Evolutionary conservation across 371 early-diverging fungal genomes (phyloP).

Genomic region (Syncephalastrum sp.): DNA sequence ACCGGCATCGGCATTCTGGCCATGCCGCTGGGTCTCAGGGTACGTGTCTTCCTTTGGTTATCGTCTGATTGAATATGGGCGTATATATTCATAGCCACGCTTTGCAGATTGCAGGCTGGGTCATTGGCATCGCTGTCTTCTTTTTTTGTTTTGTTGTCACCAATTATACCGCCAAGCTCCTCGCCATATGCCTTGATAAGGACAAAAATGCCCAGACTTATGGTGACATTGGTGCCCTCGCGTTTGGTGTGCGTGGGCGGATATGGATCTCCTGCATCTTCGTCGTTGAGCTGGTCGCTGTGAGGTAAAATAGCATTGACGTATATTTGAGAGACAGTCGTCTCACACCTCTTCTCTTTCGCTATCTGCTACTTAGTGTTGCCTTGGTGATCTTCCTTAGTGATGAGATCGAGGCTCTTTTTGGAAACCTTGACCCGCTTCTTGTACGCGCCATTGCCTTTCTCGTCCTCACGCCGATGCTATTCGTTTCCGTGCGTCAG

Average conservation of each 20-base stretch:
- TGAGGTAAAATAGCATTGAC: constrained; percentile 28
- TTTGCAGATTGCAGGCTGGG: constrained; percentile 51
- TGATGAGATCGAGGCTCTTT: constrained; percentile 34
- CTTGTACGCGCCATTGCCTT: constrained; percentile 14
- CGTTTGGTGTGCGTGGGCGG: constrained; percentile 64
- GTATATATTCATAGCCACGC: neutral
- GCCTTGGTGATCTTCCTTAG: constrained; percentile 38
- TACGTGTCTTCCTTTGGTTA: neutral
- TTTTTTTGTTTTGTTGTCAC: constrained; percentile 47
- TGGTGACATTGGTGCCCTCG: constrained; percentile 66
- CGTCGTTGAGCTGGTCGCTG: constrained; percentile 63
- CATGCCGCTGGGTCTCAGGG: constrained; percentile 46
- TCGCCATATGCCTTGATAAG: constrained; percentile 53
- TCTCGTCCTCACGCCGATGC: constrained; percentile 21
- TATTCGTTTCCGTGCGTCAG: constrained; percentile 30
- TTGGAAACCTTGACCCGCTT: constrained; percentile 12
- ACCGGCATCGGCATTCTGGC: constrained; percentile 59
- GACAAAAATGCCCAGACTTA: constrained; percentile 46
- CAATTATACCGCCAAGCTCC: constrained; percentile 58
- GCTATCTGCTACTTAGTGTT: constrained; percentile 18
- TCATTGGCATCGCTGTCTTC: constrained; percentile 51
- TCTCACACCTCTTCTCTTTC: neutral
- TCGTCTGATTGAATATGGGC: neutral
- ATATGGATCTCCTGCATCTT: constrained; percentile 50
- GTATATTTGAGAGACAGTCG: neutral